Base-by-base conservation (phyloP, 2,329 filamentous ascomycete species). In the Xylariaceae sp. region DNA sequence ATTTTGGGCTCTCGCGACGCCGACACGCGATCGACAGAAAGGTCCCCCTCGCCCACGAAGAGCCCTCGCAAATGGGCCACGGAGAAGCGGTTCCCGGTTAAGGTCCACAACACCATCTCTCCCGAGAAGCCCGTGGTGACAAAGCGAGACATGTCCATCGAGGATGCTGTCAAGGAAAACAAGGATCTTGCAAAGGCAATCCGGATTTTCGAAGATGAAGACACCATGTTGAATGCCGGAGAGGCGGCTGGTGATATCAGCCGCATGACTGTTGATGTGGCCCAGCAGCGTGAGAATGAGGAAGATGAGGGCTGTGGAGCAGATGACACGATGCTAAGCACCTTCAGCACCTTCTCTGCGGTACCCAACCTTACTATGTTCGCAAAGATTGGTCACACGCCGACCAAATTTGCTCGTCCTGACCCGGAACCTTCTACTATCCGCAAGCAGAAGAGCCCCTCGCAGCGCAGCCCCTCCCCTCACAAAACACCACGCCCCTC, bases 321-420 rank as follows among this genome's bases (percentile, higher is more conserved):
- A 1, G 87, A 90, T 59, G 86, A 90, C 60, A 88, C 85, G 42
- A 73, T 87, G 81, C 78, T 90, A 69, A 96, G 90, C 78, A 86
- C 86, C 3, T 88, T 96, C 67, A 96, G 90, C 74, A 84, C 81
- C 12, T 97, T 97, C 71, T 97, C 93, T 1, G 90, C 90, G 9
- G 83, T 96, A 48, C 90, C 90, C 6, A 90, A 93, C 63, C 83
- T 94, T 83, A 94, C 90, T 17, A 85, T 86, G 63, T 90, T 95
- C 63, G 86, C 89, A 9, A 85, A 84, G 57, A 73, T 94, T 49
- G 84, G 86, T 50, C 82, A 87, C 56, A 87, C 79, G 40, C 83
- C 85, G 13, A 74, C 76, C 19, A 86, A 82, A 62, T 69, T 71
- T 62, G 75, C 71, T 56, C 70, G 59, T 55, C 61, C 67, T 56